phyloP scores from a whole-genome alignment of 257 asterid genomes.

The Voacanga thouarsii region DNA sequence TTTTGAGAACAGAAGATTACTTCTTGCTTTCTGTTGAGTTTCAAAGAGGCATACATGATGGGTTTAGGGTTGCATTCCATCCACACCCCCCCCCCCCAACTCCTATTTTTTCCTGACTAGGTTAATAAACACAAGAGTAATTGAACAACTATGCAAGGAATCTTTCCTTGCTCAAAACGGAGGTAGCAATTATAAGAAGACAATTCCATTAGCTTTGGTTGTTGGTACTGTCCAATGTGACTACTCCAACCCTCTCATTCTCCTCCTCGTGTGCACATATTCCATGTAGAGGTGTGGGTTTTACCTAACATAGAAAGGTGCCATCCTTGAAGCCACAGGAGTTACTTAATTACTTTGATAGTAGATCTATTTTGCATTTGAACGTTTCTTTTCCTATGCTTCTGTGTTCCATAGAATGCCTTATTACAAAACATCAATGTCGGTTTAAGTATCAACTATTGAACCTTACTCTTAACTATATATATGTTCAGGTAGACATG shows the following conservation, averaged over 20 bases:
- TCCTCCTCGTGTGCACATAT: not conserved
- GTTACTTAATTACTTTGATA: not conserved
- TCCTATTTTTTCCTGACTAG: not conserved
- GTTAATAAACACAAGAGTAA: not conserved
- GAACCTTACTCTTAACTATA: too few relatives aligned
- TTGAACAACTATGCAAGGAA: not conserved
- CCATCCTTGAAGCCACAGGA: not conserved
- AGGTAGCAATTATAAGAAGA: not conserved
- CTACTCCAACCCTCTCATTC: not conserved
- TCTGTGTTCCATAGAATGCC: not conserved
- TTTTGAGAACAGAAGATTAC: slow-evolving; percentile 17
- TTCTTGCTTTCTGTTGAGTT: slow-evolving; percentile 18
- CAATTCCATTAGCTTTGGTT: not conserved
- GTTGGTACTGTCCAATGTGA: too few relatives aligned
- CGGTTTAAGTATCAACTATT: not conserved
- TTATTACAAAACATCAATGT: not conserved
- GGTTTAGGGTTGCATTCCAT: too few relatives aligned
- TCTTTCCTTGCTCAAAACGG: not conserved
- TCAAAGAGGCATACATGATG: slow-evolving; percentile 18
- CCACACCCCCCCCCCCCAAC: too few relatives aligned
- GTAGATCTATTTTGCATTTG: not conserved
- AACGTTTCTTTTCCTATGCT: too few relatives aligned
- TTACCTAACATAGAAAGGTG: not conserved
- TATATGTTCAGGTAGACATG: slow-evolving; percentile 57
- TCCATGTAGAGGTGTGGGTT: not conserved